These are phyloP conservation scores for Colletotrichum sp. DNA, from an alignment of 2,329 filamentous ascomycete species.

Conservation along the genomic window DNA sequence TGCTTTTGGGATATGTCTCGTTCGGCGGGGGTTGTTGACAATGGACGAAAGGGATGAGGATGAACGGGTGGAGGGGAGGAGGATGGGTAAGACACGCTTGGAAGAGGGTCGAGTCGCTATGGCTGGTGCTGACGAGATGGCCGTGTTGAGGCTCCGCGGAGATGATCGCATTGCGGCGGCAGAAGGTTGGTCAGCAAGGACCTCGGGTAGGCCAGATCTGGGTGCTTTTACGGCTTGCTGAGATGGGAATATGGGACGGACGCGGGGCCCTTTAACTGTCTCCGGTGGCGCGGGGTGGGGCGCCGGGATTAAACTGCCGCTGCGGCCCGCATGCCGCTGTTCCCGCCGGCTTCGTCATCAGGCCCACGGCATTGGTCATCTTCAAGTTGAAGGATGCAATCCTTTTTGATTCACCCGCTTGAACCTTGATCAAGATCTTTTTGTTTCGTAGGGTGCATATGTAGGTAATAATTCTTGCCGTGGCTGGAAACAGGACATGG, in stretches of 20 bases:
- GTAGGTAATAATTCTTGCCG: fast-evolving
- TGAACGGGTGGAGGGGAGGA: not conserved
- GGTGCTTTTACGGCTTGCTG: not conserved
- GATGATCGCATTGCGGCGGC: not conserved
- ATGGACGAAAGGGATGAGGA: not conserved
- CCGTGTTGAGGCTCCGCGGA: not conserved
- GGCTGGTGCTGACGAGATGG: not conserved
- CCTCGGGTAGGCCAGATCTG: not conserved
- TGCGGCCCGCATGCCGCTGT: not conserved
- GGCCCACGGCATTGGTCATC: not conserved
- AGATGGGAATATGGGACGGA: not conserved
- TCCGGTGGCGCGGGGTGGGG: not conserved
- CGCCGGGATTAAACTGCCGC: not conserved
- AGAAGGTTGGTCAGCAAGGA: not conserved
- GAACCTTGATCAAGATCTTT: not conserved
- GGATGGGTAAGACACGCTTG: not conserved
- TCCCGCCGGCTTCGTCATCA: not conserved
- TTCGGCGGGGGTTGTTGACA: not conserved
- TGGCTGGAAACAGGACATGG: fast-evolving
- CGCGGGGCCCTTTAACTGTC: not conserved
- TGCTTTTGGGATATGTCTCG: not conserved
- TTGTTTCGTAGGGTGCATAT: not conserved
- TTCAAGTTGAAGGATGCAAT: not conserved
- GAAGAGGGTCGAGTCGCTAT: not conserved
- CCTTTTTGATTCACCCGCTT: not conserved